Evolutionary conservation across 768 basidiomycete genomes (phyloP).

Genomic region (Lactarius sp.): DNA sequence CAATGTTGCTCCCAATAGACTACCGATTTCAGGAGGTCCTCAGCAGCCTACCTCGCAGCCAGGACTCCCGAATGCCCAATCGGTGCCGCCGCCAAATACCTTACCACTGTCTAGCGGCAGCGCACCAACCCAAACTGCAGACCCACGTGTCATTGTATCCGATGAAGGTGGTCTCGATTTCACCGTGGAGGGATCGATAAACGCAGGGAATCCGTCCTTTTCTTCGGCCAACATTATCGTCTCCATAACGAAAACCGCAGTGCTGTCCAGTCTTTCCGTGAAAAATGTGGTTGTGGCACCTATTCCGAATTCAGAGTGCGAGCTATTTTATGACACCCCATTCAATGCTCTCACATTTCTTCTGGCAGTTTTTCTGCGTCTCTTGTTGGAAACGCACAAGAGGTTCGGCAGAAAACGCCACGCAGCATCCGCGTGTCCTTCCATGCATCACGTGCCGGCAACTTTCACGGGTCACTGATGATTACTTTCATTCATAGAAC

Average conservation of each 20-base stretch:
- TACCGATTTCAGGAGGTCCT: too few relatives aligned
- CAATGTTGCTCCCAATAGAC: neutral
- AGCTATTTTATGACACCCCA: neutral
- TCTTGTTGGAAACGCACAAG: neutral
- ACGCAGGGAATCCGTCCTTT: neutral
- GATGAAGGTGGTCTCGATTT: conserved; percentile 13
- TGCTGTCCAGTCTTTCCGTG: neutral
- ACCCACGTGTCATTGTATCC: conserved; percentile 10
- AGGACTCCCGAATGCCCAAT: neutral
- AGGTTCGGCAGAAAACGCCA: neutral
- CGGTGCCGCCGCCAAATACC: neutral
- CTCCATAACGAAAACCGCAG: neutral
- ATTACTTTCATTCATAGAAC: conserved; percentile 6
- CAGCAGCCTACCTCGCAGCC: neutral
- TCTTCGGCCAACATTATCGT: neutral
- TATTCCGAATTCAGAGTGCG: conserved; percentile 6
- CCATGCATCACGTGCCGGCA: neutral
- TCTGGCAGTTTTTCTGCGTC: conserved; percentile 7
- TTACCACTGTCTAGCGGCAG: neutral
- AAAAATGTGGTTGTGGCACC: neutral
- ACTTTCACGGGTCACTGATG: neutral
- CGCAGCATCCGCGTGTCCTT: conserved; percentile 13
- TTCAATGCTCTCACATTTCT: neutral
- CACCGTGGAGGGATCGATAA: neutral
- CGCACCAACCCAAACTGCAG: neutral